Percentiles rank a stretch among this genome's conserved stretches.
These are phyloP conservation scores for Boehmeria nivea DNA, from an alignment of 306 rosid genomes.

Conservation along the genomic window DNA sequence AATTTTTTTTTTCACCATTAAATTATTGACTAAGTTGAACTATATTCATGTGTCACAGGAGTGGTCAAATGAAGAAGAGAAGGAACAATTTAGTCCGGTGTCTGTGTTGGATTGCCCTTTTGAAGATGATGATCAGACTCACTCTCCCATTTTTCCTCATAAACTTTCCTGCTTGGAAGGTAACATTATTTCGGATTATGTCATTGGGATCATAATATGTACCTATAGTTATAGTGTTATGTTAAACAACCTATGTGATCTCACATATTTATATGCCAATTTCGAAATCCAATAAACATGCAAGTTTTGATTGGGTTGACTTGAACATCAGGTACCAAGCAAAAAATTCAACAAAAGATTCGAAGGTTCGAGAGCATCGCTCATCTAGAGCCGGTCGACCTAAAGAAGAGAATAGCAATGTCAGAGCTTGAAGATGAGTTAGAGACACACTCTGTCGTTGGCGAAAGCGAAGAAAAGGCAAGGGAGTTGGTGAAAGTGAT, in stretches of 20 bases:
- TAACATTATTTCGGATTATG: too few relatives aligned
- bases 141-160: constrained; percentile 25
- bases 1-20: not conserved
- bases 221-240: too few relatives aligned
- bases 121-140: constrained; percentile 52
- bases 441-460: not conserved
- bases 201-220: too few relatives aligned
- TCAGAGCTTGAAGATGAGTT: constrained; percentile 27
- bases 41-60: constrained; percentile 31
- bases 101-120: constrained; percentile 72
- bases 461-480: constrained; percentile 17
- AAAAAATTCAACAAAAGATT: constrained; percentile 35
- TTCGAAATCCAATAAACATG: not conserved
- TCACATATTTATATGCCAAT: not conserved
- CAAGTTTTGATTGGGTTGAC: not conserved
- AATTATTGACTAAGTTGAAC: too few relatives aligned
- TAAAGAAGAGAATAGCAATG: constrained; percentile 36
- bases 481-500: constrained; percentile 24
- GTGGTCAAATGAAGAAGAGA: constrained; percentile 51
- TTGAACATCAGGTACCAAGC: constrained; percentile 34
- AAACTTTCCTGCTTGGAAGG: constrained; percentile 34
- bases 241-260: too few relatives aligned
- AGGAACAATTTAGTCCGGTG: constrained; percentile 80
- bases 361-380: constrained; percentile 30
- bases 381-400: constrained; percentile 36